Conservation (phyloP, 1,284 basidiomycete genomes). For the Amylostereum chailletii region DNA sequence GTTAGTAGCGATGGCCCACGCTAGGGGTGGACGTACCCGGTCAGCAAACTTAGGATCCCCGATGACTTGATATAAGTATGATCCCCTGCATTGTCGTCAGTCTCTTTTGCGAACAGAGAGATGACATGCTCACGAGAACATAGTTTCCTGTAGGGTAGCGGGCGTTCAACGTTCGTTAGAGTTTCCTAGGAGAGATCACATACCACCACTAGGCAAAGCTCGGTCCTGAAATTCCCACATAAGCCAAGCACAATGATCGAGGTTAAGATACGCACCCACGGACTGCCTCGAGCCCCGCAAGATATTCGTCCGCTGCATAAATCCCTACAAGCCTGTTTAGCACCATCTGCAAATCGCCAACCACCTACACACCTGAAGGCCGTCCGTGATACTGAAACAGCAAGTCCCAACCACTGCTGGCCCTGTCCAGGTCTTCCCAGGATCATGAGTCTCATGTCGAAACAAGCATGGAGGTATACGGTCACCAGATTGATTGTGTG, state of each 20-base stretch:
- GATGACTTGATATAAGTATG: conserved; percentile 48
- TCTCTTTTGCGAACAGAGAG: neutral
- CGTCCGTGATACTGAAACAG: conserved; percentile 54
- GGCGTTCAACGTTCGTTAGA: neutral
- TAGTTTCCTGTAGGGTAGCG: conserved; percentile 35
- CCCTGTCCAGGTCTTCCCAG: conserved; percentile 36
- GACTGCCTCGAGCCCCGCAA: conserved; percentile 44
- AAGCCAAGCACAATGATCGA: conserved; percentile 1
- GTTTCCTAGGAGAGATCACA: conserved; percentile 12
- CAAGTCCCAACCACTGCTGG: conserved; percentile 47
- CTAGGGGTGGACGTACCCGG: conserved; percentile 23
- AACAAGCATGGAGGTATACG: neutral
- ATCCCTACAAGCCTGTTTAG: conserved; percentile 17
- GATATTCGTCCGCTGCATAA: conserved; percentile 50
- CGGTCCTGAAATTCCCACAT: conserved; percentile 26
- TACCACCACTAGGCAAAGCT: conserved; percentile 51
- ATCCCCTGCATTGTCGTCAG: conserved; percentile 26
- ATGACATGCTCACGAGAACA: conserved; percentile 40
- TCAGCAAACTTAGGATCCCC: conserved; percentile 50
- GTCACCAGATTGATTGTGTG: conserved; percentile 45
- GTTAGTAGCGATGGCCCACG: conserved; percentile 1
- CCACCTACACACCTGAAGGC: conserved; percentile 30
- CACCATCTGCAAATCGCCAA: too few relatives aligned
- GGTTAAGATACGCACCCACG: conserved; percentile 31
- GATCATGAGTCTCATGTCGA: neutral